Percentiles rank a stretch among this genome's conserved stretches.
These are phyloP conservation scores for Leccinum subrobustum DNA, from an alignment of 1,284 basidiomycete species.

Conservation along the genomic window DNA sequence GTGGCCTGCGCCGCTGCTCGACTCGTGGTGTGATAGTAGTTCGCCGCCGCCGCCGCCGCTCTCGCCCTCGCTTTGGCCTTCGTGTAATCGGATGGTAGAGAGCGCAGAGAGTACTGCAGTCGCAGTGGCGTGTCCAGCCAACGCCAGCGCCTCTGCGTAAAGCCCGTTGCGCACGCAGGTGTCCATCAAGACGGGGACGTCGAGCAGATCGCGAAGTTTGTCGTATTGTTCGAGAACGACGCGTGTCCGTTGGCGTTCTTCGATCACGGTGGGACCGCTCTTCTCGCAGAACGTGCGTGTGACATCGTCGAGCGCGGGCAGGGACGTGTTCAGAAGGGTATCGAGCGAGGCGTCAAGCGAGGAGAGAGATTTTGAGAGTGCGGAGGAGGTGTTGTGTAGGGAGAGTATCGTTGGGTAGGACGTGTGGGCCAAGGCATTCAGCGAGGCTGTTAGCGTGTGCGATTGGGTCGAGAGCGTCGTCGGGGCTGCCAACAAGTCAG, in stretches of 20 bases:
- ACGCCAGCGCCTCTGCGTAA: slow-evolving; percentile 84
- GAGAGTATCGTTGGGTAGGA: slow-evolving; percentile 88
- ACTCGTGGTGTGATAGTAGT: slow-evolving; percentile 11
- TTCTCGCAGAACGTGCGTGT: slow-evolving; percentile 63
- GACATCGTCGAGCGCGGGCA: slow-evolving; percentile 72
- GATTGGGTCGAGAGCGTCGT: slow-evolving; percentile 74
- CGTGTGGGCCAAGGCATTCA: slow-evolving; percentile 84
- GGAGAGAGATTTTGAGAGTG: slow-evolving; percentile 63
- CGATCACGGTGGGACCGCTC: slow-evolving; percentile 53
- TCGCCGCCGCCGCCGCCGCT: slow-evolving; percentile 3
- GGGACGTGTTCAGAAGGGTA: slow-evolving; percentile 58
- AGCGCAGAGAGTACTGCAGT: slow-evolving; percentile 31
- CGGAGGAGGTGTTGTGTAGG: slow-evolving; percentile 70
- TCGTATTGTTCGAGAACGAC: slow-evolving; percentile 88
- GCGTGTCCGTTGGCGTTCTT: slow-evolving; percentile 69
- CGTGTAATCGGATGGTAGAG: slow-evolving; percentile 23
- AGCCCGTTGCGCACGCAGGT: slow-evolving; percentile 90
- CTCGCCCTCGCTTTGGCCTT: neutral
- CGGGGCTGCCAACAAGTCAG: slow-evolving; percentile 70
- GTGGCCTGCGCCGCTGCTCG: slow-evolving; percentile 9
- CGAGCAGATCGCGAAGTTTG: slow-evolving; percentile 86
- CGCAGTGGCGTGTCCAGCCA: slow-evolving; percentile 30
- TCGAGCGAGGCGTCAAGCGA: slow-evolving; percentile 68
- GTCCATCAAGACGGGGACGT: slow-evolving; percentile 86
- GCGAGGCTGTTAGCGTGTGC: slow-evolving; percentile 80